Base-by-base conservation (phyloP, 345 rosid genomes). In the Euphorbia tirucalli region DNA sequence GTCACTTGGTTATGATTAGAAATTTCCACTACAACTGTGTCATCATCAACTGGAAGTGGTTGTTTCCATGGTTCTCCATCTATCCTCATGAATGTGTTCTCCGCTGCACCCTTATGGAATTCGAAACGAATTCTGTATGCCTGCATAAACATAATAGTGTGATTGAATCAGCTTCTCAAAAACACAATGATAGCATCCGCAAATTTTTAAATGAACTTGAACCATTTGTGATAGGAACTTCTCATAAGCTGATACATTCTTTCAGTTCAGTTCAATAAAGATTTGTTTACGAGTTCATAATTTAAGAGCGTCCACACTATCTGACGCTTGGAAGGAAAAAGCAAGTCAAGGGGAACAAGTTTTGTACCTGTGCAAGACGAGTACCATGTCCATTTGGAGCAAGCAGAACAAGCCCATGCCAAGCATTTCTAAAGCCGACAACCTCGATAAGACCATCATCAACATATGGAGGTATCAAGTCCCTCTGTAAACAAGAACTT, bases 1-100 rank as follows among this genome's bases (percentile, higher is more conserved):
- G 73, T 83, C 35, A 86, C 90, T 82, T 87, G 91, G 52, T 86
- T 78, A 24, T 79, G 80, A 72, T 83, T 83, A 49, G 94, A 86
- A 22, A 89, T 86, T 75, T 89, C 94, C 37, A 89, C 79, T 0
- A 83, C 85, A 0, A 87, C 88, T 3, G 82, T 81, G 75, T 89
- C 89, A 4, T 87, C 90, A 28, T 83, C 87, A 4, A 62, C 70
- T 14, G 92, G 94, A 22, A 87, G 85, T 13, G 92, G 94, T 69
- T 89, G 94, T 80, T 87, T 87, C 94, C 94, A 87, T 13, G 94
- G 92, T 70, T 89, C 91, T 58, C 94, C 94, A 65, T 89, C 94
- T 18, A 89, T 83, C 39, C 94, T 87, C 92, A 87, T 89, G 82
- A 78, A 89, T 32, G 92, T 82, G 64, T 86, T 82, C 21, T 81